Percentiles rank a stretch among this genome's conserved stretches.
Evolutionary conservation across 257 asterid genomes (phyloP).

Genomic region (Prunella vulgaris): DNA sequence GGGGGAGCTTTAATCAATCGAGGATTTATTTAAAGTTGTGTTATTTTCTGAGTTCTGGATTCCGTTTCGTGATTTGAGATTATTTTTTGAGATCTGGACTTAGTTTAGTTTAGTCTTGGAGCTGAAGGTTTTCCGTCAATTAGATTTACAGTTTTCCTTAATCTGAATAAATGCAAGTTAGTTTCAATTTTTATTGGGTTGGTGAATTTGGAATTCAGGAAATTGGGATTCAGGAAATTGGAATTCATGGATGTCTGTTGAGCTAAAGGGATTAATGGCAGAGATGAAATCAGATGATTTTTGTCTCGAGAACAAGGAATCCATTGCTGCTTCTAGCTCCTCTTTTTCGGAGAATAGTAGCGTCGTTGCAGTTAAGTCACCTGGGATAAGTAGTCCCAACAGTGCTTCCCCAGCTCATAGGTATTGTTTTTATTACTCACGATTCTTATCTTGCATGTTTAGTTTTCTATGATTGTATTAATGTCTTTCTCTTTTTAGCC

Average conservation of each 20-base stretch:
- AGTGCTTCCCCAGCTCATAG: slow-evolving; percentile 72
- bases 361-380: slow-evolving; percentile 53
- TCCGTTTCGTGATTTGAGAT: slow-evolving; percentile 26
- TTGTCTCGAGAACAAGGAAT: slow-evolving; percentile 64
- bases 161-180: slow-evolving; percentile 10
- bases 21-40: slow-evolving; percentile 16
- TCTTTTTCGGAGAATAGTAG: slow-evolving; percentile 86
- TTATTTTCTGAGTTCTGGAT: background rate
- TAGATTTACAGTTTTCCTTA: slow-evolving; percentile 17
- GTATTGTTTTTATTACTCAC: slow-evolving; percentile 31
- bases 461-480: background rate
- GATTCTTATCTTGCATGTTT: background rate
- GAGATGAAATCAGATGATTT: slow-evolving; percentile 53
- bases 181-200: slow-evolving; percentile 19
- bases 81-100: slow-evolving; percentile 50
- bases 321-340: slow-evolving; percentile 71
- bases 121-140: slow-evolving; percentile 9
- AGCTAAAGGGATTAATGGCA: slow-evolving; percentile 49
- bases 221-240: too few species aligned
- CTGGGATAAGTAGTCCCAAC: slow-evolving; percentile 64
- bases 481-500: background rate
- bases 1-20: slow-evolving; percentile 19
- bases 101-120: slow-evolving; percentile 25
- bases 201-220: slow-evolving; percentile 25
- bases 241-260: slow-evolving; percentile 35